These are phyloP conservation scores for Pyricularia pennisetigena DNA, from an alignment of 2,329 filamentous ascomycete genomes.

Conservation along the genomic window DNA sequence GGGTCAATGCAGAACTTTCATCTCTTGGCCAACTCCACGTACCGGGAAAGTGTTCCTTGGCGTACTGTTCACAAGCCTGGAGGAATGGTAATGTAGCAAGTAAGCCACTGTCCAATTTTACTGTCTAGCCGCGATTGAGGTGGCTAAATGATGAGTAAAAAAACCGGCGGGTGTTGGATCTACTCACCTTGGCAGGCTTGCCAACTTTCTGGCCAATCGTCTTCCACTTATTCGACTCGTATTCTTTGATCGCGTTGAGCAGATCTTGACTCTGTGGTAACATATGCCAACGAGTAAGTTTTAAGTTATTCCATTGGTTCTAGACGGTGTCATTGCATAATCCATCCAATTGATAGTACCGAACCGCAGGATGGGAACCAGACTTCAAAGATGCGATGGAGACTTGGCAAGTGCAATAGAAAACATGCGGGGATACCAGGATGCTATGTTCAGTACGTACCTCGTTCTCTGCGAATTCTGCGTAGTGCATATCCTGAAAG, in stretches of 20 bases:
- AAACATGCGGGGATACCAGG: neutral
- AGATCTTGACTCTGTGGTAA: constrained; percentile 59
- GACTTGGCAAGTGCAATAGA: neutral
- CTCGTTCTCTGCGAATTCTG: constrained; percentile 96
- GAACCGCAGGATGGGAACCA: neutral
- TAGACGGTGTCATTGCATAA: neutral
- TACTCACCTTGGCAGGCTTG: constrained; percentile 81
- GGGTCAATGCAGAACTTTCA: neutral
- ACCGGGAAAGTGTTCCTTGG: constrained; percentile 82
- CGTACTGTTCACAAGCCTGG: constrained; percentile 62
- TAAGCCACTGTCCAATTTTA: neutral
- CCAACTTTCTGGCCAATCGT: constrained; percentile 92
- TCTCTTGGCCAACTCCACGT: neutral
- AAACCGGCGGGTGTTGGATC: neutral
- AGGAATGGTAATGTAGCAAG: neutral
- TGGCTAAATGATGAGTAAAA: neutral
- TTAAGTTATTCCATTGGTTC: neutral
- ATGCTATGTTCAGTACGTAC: constrained; percentile 37
- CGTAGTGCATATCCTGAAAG: constrained; percentile 91
- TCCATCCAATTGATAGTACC: neutral
- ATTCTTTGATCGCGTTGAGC: constrained; percentile 93
- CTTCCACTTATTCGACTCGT: constrained; percentile 98
- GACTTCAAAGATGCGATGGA: constrained; percentile 5
- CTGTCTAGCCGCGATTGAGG: no score
- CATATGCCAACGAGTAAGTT: constrained; percentile 7